A percentile compares a stretch with the other conserved stretches of the same genome.
Conservation (phyloP, 345 rosid species). For the Ailanthus altissimus region DNA sequence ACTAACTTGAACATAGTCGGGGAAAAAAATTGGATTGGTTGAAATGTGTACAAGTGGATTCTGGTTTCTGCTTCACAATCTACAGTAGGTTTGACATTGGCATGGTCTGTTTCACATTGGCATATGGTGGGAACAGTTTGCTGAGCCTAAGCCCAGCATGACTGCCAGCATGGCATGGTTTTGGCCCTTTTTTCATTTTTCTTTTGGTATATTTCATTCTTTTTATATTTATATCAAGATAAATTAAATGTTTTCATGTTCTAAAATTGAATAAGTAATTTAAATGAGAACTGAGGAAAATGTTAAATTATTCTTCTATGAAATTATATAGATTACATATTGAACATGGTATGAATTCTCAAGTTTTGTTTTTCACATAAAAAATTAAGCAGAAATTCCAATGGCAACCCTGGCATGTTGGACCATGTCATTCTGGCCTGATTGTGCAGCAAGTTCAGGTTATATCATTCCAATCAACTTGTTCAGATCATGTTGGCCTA, state of each 20-base stretch:
- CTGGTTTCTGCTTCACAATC: not conserved
- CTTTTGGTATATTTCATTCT: not conserved
- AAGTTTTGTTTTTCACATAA: not conserved
- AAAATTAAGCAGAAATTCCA: not conserved
- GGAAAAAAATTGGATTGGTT: not conserved
- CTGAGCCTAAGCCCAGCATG: not conserved
- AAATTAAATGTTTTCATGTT: not conserved
- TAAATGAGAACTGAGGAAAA: not conserved
- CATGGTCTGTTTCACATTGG: not conserved
- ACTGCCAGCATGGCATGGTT: not conserved
- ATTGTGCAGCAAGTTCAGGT: not conserved
- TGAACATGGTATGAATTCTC: not conserved
- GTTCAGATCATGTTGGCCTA: not conserved
- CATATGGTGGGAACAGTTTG: not conserved
- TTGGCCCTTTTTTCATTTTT: not conserved
- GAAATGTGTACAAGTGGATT: not conserved
- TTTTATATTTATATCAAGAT: not conserved
- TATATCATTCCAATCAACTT: not conserved
- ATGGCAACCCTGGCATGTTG: not conserved
- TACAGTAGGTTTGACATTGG: not conserved
- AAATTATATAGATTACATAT: not conserved
- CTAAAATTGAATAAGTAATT: not conserved
- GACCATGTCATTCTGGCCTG: not conserved
- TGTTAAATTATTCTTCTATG: not conserved
- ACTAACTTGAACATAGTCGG: slow-evolving; percentile 9